Evolutionary conservation across 2,329 filamentous ascomycete genomes (phyloP).

Genomic region (Cercospora zeina): DNA sequence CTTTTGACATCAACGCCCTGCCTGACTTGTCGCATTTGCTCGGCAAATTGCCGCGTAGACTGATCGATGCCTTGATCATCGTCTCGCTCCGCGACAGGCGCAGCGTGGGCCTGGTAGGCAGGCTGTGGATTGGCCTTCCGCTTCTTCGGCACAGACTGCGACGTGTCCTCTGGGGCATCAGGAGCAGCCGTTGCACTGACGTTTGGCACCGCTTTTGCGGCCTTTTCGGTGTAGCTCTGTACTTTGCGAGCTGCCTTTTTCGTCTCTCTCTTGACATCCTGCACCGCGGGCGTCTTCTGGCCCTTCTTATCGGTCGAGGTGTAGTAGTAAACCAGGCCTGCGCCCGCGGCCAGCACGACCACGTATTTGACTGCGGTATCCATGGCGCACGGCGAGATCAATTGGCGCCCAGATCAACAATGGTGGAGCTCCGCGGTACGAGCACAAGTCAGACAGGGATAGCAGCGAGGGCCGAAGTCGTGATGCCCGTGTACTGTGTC

Average conservation of each 20-base stretch:
- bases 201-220: constrained; percentile 4
- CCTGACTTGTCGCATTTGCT: constrained; percentile 69
- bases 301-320: constrained; percentile 22
- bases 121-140: constrained; percentile 37
- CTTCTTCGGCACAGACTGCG: constrained; percentile 36
- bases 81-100: constrained; percentile 38
- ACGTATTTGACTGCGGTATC: constrained; percentile 17
- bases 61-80: constrained; percentile 60
- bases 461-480: background rate
- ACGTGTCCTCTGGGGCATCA: constrained; percentile 2
- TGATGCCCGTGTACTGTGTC: background rate
- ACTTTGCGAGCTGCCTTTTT: constrained; percentile 22
- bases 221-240: constrained; percentile 17
- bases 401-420: background rate
- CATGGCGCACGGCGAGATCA: constrained; percentile 2
- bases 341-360: constrained; percentile 11
- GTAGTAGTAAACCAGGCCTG: constrained; percentile 19
- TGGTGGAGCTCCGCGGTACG: background rate
- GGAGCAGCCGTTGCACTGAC: background rate
- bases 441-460: background rate
- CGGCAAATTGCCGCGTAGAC: constrained; percentile 74
- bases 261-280: constrained; percentile 14
- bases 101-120: constrained; percentile 19
- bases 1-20: constrained; percentile 66
- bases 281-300: constrained; percentile 9